Evolutionary conservation across 73 alveolate species (phyloP).

Genomic region (Halteria grandinella): DNA sequence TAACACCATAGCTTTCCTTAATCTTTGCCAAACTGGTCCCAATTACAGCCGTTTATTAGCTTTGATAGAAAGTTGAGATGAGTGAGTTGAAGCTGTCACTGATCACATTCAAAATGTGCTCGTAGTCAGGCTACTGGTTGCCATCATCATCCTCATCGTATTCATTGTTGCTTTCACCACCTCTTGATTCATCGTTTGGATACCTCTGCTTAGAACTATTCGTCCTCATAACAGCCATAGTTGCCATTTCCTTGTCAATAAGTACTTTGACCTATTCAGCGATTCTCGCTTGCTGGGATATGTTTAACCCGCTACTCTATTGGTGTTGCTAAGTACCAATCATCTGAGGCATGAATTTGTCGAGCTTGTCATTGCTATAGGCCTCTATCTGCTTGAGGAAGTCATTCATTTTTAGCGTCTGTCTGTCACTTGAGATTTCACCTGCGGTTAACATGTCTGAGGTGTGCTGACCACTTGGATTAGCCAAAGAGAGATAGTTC

Average conservation of each 20-base stretch:
- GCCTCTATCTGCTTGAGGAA: conserved; percentile 42
- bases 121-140: conserved; percentile 3
- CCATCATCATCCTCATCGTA: too few relatives aligned
- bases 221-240: not conserved
- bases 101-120: not conserved
- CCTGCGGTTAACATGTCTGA: not conserved
- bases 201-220: not conserved
- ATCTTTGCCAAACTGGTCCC: not conserved
- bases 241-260: conserved; percentile 1
- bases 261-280: conserved; percentile 11
- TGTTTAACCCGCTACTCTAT: not conserved
- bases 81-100: conserved; percentile 1
- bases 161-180: conserved; percentile 2
- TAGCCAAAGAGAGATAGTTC: too few relatives aligned
- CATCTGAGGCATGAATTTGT: conserved; percentile 9
- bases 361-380: conserved; percentile 21
- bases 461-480: too few relatives aligned
- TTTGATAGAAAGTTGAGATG: not conserved
- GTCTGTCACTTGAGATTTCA: conserved; percentile 35
- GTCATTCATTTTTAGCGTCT: conserved; percentile 44
- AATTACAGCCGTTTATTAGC: not conserved
- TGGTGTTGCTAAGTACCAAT: too few relatives aligned
- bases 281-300: not conserved
- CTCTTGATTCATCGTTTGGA: conserved; percentile 10
- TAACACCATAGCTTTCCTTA: conserved; percentile 12